These are phyloP conservation scores for Euptelea pleiosperma DNA, from an alignment of 164 flowering plant genomes.

Conservation along the genomic window DNA sequence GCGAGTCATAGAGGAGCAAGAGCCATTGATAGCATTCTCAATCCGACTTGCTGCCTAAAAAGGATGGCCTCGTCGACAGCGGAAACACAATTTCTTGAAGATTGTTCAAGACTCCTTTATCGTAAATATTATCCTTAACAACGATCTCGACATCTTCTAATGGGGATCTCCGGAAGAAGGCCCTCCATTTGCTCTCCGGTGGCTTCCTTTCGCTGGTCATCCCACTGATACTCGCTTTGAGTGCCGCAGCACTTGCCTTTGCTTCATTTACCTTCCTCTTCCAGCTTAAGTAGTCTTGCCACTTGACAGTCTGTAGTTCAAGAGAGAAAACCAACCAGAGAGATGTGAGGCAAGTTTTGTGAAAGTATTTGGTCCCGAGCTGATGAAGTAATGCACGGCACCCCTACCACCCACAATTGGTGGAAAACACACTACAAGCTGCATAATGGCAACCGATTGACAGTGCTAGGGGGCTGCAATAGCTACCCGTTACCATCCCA, in stretches of 20 bases:
- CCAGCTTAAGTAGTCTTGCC: slow-evolving; percentile 81
- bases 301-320: slow-evolving; percentile 68
- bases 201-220: slow-evolving; percentile 47
- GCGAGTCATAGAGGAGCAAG: background rate
- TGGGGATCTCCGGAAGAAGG: slow-evolving; percentile 59
- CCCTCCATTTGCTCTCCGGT: slow-evolving; percentile 62
- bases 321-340: background rate
- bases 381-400: no score
- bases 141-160: slow-evolving; percentile 38
- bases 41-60: slow-evolving; percentile 36
- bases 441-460: background rate
- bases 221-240: slow-evolving; percentile 60
- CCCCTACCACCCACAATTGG: no score
- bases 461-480: slow-evolving; percentile 1
- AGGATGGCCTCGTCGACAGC: slow-evolving; percentile 58
- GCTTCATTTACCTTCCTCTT: slow-evolving; percentile 74
- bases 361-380: no score
- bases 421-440: background rate
- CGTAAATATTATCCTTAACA: slow-evolving; percentile 60
- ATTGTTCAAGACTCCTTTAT: slow-evolving; percentile 61
- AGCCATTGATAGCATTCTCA: slow-evolving; percentile 15
- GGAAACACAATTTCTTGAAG: slow-evolving; percentile 63
- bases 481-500: background rate
- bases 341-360: slow-evolving; percentile 1
- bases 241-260: slow-evolving; percentile 69